Base-by-base conservation (phyloP, 306 rosid genomes). In the Quercus berberidifolia region DNA sequence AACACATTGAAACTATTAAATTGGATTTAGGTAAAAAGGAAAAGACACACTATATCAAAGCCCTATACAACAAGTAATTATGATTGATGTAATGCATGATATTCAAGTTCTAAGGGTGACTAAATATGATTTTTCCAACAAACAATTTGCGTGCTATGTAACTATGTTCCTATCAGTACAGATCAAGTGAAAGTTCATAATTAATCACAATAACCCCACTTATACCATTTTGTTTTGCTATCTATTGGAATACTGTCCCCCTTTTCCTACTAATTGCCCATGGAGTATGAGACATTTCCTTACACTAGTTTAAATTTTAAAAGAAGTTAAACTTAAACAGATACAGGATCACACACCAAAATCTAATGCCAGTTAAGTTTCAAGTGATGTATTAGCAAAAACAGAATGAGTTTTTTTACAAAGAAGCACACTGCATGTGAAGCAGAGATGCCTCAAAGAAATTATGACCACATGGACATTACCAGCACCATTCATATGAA, bases 401-500 rank as follows among this genome's bases (percentile, higher is more conserved):
- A 60, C 14, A 25, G 31, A 74, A 71, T 74, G 35, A 56, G 19
- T 19, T 68, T 70, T 33, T 87, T 30, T 64, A 76, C 68, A 46
- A 28, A 75, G 79, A 81, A 83, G 79, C 87, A 84, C 86, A 83
- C 55, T 79, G 82, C 80, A 73, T 35, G 87, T 43, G 69, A 82
- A 74, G 83, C 85, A 86, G 78, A 83, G 70, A 52, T 19, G 80
- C 85, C 76, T 79, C 79, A 79, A 33, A 33, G 67, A 67, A 43
- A 83, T 81, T 75, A 76, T 63, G 70, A 79, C 76, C 77, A 76
- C 51, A 74, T 65, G 82, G 80, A 84, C 79, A 77, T 80, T 84
- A 88, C 87, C 86, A 84, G 89, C 70, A 82, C 58, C 73, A 88
- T 75, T 84, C 83, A 76, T 75, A 83, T 81, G 83, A 84, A 85